Evolutionary conservation across 1,139 yeast genomes (phyloP).

Genomic region (Suhomyces choctaworum): DNA sequence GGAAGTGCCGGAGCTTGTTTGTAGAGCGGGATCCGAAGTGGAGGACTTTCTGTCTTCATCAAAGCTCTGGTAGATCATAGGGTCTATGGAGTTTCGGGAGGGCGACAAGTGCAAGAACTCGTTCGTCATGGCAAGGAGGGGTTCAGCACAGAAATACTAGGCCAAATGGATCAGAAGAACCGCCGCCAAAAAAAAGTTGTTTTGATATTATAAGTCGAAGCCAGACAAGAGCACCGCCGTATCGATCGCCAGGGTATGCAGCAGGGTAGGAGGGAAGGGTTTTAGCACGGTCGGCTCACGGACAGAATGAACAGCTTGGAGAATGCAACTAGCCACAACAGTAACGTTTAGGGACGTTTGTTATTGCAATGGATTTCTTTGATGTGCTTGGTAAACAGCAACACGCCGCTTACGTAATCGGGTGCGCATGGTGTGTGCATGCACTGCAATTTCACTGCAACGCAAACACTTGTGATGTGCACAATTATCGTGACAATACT

Average conservation of each 20-base stretch:
- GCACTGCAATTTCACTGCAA: constrained; percentile 5
- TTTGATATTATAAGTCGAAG: not conserved
- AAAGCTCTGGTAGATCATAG: constrained; percentile 23
- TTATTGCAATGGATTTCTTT: constrained; percentile 3
- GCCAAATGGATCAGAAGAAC: not conserved
- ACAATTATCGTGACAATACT: constrained; percentile 9
- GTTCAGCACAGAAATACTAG: no score
- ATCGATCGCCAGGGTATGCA: no score
- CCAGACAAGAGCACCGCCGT: not conserved
- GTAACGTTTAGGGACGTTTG: constrained; percentile 1
- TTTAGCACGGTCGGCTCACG: no score
- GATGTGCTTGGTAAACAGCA: constrained; percentile 7
- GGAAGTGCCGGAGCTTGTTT: constrained; percentile 1
- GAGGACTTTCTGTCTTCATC: constrained; percentile 14
- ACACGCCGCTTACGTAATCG: constrained; percentile 6
- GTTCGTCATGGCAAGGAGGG: constrained; percentile 31
- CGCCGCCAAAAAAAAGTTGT: not conserved
- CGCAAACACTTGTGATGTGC: constrained; percentile 4
- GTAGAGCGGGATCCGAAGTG: not conserved
- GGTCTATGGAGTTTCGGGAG: constrained; percentile 30
- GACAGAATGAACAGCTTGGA: no score
- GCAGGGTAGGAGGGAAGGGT: no score
- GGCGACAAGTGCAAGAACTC: constrained; percentile 40
- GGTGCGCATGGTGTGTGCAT: not conserved
- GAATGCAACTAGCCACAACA: not conserved